Percentiles rank a stretch among this genome's conserved stretches.
Conservation (phyloP, 2,329 filamentous ascomycete genomes). For the Epichloe aotearoae region DNA sequence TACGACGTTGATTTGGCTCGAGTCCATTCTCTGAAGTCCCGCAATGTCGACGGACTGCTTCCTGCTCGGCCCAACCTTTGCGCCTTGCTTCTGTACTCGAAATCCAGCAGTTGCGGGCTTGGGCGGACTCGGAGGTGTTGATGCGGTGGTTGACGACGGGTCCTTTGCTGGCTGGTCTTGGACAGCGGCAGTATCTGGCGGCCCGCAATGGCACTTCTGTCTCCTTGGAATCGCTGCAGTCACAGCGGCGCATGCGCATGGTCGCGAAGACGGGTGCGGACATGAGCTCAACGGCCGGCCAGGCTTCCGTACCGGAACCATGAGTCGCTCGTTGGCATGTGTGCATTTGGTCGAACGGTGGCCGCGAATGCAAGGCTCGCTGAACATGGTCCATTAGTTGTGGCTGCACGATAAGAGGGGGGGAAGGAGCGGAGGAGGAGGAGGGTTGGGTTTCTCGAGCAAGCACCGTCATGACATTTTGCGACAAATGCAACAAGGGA, state of each 20-base stretch:
- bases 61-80: constrained; percentile 22
- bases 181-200: constrained; percentile 13
- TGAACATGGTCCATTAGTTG: constrained; percentile 17
- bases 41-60: constrained; percentile 38
- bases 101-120: constrained; percentile 21
- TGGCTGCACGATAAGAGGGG: not conserved
- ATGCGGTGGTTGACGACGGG: constrained; percentile 9
- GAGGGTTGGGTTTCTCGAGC: not conserved
- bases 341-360: constrained; percentile 66
- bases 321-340: constrained; percentile 51
- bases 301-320: constrained; percentile 59
- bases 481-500: constrained; percentile 7
- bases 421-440: not conserved
- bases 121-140: constrained; percentile 18
- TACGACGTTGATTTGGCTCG: constrained; percentile 36
- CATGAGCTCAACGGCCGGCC: constrained; percentile 58
- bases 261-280: constrained; percentile 48
- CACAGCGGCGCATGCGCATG: constrained; percentile 50
- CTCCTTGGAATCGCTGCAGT: constrained; percentile 50
- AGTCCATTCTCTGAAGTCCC: constrained; percentile 38
- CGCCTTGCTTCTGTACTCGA: constrained; percentile 31
- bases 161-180: constrained; percentile 14
- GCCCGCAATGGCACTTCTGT: constrained; percentile 41
- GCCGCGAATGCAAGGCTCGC: constrained; percentile 62
- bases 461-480: not conserved